Base-by-base conservation (phyloP, 2,329 filamentous ascomycete species). In the Penicillium sp. region DNA sequence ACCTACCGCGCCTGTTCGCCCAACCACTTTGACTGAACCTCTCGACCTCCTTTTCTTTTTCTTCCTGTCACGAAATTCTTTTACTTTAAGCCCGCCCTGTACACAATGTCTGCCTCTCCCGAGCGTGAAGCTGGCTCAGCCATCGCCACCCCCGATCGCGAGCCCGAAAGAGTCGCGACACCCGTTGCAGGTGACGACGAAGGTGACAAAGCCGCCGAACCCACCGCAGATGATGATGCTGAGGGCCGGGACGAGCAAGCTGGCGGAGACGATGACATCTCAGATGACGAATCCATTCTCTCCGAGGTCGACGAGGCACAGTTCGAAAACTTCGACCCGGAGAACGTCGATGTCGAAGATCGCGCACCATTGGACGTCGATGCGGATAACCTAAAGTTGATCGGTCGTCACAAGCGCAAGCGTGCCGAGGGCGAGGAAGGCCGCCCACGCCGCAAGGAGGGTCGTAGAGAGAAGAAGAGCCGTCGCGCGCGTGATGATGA, bases 401-500 rank as follows among this genome's bases (percentile, higher is more conserved):
- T 86, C 55, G 81, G 84, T 51, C 79, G 83, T 48, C 80, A 84
- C 70, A 85, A 85, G 75, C 76, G 83, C 56, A 83, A 85, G 76
- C 81, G 89, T 51, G 66, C 78, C 8, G 86, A 79, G 33, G 81
- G 80, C 45, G 82, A 82, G 30, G 85, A 85, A 46, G 83, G 81
- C 27, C 73, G 78, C 39, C 89, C 88, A 72, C 94, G 90, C 74
- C 87, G 89, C 47, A 84, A 81, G 56, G 77, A 81, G 60, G 73
- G 75, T 4, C 73, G 77, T 51, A 71, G 81, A 25, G 80, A 82
- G 63, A 81, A 79, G 70, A 85, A 87, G 69, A 87, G 85, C 63
- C 85, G 83, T n/a, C 80, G 84, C 45, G 80, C 86, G 63, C 86
- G 86, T 59, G 89, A 89, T 72, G 85, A 86, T 73, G 78, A 77